Conservation (phyloP, 2,329 filamentous ascomycete genomes). For the Venturiaceae sp. region DNA sequence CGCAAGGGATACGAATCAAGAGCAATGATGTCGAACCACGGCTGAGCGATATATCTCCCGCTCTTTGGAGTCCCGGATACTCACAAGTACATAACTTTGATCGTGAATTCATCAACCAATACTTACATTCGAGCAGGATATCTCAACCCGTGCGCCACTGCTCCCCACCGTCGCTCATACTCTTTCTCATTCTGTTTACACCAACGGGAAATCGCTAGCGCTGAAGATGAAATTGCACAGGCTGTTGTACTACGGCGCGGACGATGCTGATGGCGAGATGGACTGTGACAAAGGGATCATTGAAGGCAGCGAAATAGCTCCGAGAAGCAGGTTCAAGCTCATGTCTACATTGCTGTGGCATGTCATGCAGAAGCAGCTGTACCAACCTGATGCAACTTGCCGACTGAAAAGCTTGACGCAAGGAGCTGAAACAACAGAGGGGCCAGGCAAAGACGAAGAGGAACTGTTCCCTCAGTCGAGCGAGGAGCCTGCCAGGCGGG, state of each 20-base stretch:
- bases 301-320: not conserved
- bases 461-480: not conserved
- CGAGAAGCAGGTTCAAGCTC: not conserved
- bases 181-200: slow-evolving; percentile 11
- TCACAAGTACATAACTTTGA: slow-evolving; percentile 15
- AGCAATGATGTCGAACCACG: slow-evolving; percentile 21
- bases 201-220: slow-evolving; percentile 9
- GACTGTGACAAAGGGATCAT: not conserved
- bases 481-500: too few relatives aligned
- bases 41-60: slow-evolving; percentile 28
- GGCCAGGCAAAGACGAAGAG: not conserved
- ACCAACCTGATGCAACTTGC: not conserved
- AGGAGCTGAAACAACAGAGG: not conserved
- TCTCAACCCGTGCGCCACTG: slow-evolving; percentile 12
- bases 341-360: not conserved
- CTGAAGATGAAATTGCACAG: slow-evolving; percentile 10
- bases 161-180: slow-evolving; percentile 12
- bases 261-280: not conserved
- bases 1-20: slow-evolving; percentile 15
- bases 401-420: not conserved
- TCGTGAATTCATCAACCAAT: not conserved
- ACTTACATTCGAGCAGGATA: slow-evolving; percentile 7
- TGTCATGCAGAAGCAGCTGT: not conserved
- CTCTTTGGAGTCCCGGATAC: slow-evolving; percentile 29
- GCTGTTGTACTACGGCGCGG: not conserved